Evolutionary conservation across 148 eudicot species (phyloP).

Genomic region (Spergularia marina): DNA sequence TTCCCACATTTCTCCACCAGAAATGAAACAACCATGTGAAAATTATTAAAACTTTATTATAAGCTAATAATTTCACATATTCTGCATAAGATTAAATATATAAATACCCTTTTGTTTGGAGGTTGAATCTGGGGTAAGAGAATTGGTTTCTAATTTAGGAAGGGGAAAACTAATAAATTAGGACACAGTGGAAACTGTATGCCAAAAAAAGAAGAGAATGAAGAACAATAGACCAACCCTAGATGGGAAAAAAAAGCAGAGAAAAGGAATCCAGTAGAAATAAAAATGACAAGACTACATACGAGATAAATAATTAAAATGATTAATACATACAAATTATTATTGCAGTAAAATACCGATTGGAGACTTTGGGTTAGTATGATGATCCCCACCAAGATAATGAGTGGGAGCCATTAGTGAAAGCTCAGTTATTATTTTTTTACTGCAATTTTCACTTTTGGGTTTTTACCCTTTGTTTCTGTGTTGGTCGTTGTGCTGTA

Average conservation of each 20-base stretch:
- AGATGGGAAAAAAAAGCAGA: slow-evolving; percentile 14
- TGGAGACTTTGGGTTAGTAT: slow-evolving; percentile 16
- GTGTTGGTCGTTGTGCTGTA: slow-evolving; percentile 8
- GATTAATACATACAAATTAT: background rate
- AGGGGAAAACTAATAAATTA: background rate
- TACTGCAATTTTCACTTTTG: background rate
- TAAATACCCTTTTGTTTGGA: background rate
- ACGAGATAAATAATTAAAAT: background rate
- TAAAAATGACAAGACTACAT: background rate
- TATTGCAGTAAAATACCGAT: slow-evolving; percentile 8
- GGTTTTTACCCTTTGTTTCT: background rate
- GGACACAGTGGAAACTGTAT: slow-evolving; percentile 11
- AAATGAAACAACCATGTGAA: background rate
- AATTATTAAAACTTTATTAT: background rate
- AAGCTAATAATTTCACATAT: background rate
- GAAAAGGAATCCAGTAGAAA: background rate
- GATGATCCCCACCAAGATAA: slow-evolving; percentile 22
- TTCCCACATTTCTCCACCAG: background rate
- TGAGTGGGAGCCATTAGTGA: slow-evolving; percentile 35
- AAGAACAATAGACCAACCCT: slow-evolving; percentile 31
- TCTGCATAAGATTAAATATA: too few relatives aligned
- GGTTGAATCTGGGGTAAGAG: background rate
- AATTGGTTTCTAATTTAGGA: background rate
- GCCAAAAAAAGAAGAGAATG: slow-evolving; percentile 22
- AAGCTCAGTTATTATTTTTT: slow-evolving; percentile 20